Evolutionary conservation across 768 basidiomycete species (phyloP), one percentile per base, ranked within the genome.

Genomic region (Postia placenta): DNA sequence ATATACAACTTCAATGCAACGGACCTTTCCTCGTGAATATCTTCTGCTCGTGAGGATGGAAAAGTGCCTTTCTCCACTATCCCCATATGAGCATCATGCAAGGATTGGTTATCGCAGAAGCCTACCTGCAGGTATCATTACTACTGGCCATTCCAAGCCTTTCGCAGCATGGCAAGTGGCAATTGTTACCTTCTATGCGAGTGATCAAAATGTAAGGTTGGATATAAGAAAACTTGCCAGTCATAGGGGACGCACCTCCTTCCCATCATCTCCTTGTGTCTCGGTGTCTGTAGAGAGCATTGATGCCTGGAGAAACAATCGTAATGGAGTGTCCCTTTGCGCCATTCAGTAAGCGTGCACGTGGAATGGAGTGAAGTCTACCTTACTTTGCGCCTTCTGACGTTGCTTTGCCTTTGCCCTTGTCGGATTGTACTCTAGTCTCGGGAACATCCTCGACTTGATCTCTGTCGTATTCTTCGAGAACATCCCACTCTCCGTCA

Each of bases 111-210:
- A 6, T n/a, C 38, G 38, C 7, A 22, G 17, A 9, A 22, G 46
- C 62, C 52, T 59, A 84, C 84, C 81, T 12, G 83, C 79, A 20
- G 86, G 85, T 17, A 89, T 70, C 53, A 93, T 83, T 0, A 93
- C 89, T 1, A 92, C 85, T 1, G 92, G 90, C 90, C 91, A 95
- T 64, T 95, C 92, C 6, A 93, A 69, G 0, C 92, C 91, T 63
- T 95, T 95, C 0, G 91, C 90, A 27, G 89, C 80, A 67, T 95
- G 92, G 47, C 91, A 90, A 0, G 92, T 94, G 1, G 85, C 75
- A 38, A 93, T 80, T 1, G 83, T 85, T 5, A 93, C 89, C 75
- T 85, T 88, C 85, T 89, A n/a, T n/a, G 52, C 26, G 11, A 14
- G 14, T 15, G 2, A n/a, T n/a, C n/a, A n/a, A n/a, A 19, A 42